phyloP scores from a whole-genome alignment of 306 rosid species.

The Vigna angularis region DNA sequence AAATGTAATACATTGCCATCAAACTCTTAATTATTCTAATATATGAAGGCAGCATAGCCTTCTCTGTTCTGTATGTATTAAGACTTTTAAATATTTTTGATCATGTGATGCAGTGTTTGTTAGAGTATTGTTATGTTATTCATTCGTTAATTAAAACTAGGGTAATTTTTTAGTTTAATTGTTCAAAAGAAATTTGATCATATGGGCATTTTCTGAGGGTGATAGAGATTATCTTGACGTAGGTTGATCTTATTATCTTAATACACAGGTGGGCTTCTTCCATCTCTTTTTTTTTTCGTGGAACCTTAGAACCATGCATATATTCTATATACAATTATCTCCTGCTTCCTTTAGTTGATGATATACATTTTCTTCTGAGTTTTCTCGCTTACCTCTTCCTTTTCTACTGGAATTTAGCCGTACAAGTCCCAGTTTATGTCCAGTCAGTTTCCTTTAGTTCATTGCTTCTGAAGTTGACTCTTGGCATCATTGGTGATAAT shows the following conservation, averaged over 20 bases:
- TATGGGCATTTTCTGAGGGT: conserved; percentile 26
- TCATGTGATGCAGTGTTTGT: conserved; percentile 15
- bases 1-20: conserved; percentile 23
- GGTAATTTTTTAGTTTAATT: conserved; percentile 11
- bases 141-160: background rate
- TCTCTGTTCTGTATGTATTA: conserved; percentile 15
- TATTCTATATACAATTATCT: background rate
- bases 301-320: conserved; percentile 2
- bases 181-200: background rate
- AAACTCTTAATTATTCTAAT: conserved; percentile 21
- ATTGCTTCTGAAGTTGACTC: conserved; percentile 33
- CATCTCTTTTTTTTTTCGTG: background rate
- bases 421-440: background rate
- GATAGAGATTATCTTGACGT: conserved; percentile 19
- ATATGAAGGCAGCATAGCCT: conserved; percentile 11
- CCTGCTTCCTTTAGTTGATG: conserved; percentile 7
- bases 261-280: background rate
- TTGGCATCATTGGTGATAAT: conserved; percentile 19
- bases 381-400: background rate
- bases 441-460: conserved; percentile 3
- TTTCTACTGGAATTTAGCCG: conserved; percentile 22
- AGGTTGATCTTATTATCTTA: conserved; percentile 21
- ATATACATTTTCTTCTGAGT: conserved; percentile 4
- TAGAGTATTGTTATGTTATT: conserved; percentile 4
- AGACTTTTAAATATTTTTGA: conserved; percentile 32